These are phyloP conservation scores for Peniophora sp. DNA, from an alignment of 1,284 basidiomycete genomes.

Conservation along the genomic window DNA sequence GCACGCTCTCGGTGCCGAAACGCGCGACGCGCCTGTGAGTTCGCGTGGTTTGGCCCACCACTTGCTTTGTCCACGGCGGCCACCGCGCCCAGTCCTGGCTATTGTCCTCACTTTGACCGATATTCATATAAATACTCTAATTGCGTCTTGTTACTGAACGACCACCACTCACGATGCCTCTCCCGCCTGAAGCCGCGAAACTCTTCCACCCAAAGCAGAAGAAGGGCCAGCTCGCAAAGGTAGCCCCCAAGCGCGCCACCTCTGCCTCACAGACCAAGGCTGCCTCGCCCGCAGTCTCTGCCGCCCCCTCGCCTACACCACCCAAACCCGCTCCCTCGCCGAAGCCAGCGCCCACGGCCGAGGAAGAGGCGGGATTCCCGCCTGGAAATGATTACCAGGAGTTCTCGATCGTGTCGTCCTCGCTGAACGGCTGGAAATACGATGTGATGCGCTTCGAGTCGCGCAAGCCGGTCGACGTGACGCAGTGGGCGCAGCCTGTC, in stretches of 20 bases:
- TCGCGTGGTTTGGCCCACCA: too few relatives aligned
- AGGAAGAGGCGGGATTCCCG: constrained; percentile 44
- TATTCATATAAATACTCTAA: background rate
- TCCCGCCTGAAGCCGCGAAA: constrained; percentile 8
- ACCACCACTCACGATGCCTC: background rate
- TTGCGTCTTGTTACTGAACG: background rate
- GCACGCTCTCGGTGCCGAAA: background rate
- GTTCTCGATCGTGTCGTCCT: constrained; percentile 67
- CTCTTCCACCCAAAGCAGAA: constrained; percentile 51
- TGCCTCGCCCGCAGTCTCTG: constrained; percentile 22
- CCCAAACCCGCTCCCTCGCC: constrained; percentile 9
- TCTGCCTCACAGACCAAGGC: constrained; percentile 17
- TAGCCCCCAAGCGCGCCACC: constrained; percentile 13
- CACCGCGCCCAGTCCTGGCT: background rate
- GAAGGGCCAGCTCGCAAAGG: constrained; percentile 17
- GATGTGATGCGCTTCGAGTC: constrained; percentile 81
- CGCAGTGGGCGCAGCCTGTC: constrained; percentile 60
- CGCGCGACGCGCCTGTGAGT: too few relatives aligned
- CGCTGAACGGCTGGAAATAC: constrained; percentile 77
- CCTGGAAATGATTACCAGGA: constrained; percentile 53
- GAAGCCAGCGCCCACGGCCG: constrained; percentile 19
- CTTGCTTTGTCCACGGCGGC: background rate
- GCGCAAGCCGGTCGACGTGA: constrained; percentile 58
- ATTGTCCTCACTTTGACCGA: background rate
- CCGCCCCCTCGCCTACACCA: constrained; percentile 16